Percentiles rank a stretch among this genome's conserved stretches.
Conservation (phyloP, 352 stramenopile species). For the Pythium coloratum region DNA sequence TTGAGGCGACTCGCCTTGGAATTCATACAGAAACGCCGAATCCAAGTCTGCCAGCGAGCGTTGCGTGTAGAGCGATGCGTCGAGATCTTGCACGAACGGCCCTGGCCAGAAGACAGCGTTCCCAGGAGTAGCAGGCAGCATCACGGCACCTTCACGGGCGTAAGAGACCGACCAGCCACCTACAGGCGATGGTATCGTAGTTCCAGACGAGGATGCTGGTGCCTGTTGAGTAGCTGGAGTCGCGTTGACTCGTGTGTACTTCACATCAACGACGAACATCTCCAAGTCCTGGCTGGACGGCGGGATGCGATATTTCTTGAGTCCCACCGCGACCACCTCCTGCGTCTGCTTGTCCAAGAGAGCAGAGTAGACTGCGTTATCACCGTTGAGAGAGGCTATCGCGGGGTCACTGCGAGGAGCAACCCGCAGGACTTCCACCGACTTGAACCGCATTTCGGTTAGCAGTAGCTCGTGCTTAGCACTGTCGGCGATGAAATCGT, state of each 20-base stretch:
- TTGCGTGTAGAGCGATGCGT: constrained; percentile 41
- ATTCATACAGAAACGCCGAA: constrained; percentile 55
- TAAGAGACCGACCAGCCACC: constrained; percentile 44
- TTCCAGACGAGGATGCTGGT: background rate
- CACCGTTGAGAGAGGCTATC: background rate
- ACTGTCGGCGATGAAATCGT: constrained; percentile 65
- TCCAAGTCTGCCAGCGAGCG: constrained; percentile 45
- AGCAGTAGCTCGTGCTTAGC: constrained; percentile 38
- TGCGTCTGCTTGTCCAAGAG: constrained; percentile 44
- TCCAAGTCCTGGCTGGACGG: constrained; percentile 52
- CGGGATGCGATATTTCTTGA: constrained; percentile 46
- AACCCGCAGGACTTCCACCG: constrained; percentile 33
- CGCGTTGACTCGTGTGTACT: constrained; percentile 24
- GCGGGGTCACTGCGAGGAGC: background rate
- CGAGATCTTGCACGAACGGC: constrained; percentile 36
- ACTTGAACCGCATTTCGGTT: constrained; percentile 51
- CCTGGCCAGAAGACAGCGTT: constrained; percentile 53
- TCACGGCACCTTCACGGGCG: constrained; percentile 29
- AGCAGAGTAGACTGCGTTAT: constrained; percentile 11
- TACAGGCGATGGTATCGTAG: background rate
- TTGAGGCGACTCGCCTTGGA: constrained; percentile 37
- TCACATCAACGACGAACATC: constrained; percentile 47
- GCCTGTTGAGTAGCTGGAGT: constrained; percentile 40
- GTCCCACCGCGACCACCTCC: constrained; percentile 48
- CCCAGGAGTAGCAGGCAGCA: constrained; percentile 28